phyloP scores from a whole-genome alignment of 192 early-diverging fungal genomes.

The Rhizoclosmatium globosum region DNA sequence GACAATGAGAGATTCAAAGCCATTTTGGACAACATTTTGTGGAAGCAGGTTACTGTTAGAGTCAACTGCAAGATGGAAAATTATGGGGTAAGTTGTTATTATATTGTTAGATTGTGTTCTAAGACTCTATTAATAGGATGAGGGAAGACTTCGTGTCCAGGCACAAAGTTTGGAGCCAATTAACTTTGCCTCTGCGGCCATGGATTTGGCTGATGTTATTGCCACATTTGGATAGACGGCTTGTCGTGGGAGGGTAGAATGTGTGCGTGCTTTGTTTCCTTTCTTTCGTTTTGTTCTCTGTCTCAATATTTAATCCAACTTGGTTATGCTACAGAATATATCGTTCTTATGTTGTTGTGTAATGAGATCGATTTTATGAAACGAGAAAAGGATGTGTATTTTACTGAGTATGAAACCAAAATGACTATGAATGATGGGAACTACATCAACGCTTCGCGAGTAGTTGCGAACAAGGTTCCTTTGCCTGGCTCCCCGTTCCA shows the following conservation, averaged over 20 bases:
- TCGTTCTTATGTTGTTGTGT: too few species aligned
- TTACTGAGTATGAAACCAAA: not conserved
- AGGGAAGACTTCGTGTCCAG: slow-evolving; percentile 54
- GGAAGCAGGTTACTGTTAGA: slow-evolving; percentile 77
- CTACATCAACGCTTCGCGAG: not conserved
- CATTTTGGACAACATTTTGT: slow-evolving; percentile 61
- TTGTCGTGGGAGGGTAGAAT: not conserved
- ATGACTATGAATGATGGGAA: not conserved
- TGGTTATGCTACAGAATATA: too few species aligned
- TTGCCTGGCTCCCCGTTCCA: not conserved
- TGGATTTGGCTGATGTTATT: slow-evolving; percentile 54
- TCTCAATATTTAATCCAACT: too few species aligned
- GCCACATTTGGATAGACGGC: slow-evolving; percentile 36
- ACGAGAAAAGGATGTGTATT: not conserved
- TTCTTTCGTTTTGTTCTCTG: not conserved
- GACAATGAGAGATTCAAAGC: slow-evolving; percentile 61
- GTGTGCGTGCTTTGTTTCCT: not conserved
- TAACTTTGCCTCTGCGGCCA: slow-evolving; percentile 67
- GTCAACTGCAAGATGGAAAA: slow-evolving; percentile 82
- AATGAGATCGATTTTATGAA: not conserved
- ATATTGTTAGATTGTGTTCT: not conserved
- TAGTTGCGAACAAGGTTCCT: not conserved
- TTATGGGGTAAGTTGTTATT: slow-evolving; percentile 68
- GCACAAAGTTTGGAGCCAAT: slow-evolving; percentile 59
- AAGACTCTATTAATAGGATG: slow-evolving; percentile 25